Evolutionary conservation across 2,329 filamentous ascomycete species (phyloP).

Genomic region (Xylaria sp.): DNA sequence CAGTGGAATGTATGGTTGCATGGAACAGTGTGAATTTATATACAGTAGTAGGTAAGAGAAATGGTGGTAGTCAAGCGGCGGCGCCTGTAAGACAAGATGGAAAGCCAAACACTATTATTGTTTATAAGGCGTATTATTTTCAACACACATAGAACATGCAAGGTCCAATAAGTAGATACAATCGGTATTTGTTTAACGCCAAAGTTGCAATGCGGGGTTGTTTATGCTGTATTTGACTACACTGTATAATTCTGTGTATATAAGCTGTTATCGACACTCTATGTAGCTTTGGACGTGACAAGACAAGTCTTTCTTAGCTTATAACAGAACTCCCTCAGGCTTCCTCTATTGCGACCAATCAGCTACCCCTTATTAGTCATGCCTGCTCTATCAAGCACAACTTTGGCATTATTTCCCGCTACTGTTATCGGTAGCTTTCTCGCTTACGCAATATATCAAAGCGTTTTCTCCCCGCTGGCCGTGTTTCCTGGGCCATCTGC

Average conservation of each 20-base stretch:
- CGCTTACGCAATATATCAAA: slow-evolving; percentile 8
- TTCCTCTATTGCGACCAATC: neutral
- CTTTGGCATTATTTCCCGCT: neutral
- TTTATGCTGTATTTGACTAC: neutral
- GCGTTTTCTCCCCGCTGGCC: slow-evolving; percentile 22
- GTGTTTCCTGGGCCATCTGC: slow-evolving; percentile 17
- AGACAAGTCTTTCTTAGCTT: neutral
- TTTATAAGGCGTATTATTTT: too few relatives aligned
- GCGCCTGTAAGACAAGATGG: too few relatives aligned
- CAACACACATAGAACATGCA: too few relatives aligned
- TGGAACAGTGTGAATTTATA: too few relatives aligned
- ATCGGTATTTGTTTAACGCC: too few relatives aligned
- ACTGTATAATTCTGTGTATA: neutral
- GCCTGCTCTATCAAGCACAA: neutral
- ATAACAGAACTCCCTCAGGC: neutral
- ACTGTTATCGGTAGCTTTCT: slow-evolving; percentile 1
- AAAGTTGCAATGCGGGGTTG: too few relatives aligned
- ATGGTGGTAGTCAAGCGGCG: too few relatives aligned
- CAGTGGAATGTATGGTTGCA: too few relatives aligned
- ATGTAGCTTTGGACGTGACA: neutral
- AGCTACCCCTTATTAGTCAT: neutral
- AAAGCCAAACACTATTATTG: too few relatives aligned
- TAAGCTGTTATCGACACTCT: neutral
- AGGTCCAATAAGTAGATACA: too few relatives aligned
- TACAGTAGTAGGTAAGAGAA: too few relatives aligned